Evolutionary conservation across 768 basidiomycete species (phyloP), one percentile per base, ranked within the genome.

Genomic region (Postia placenta): DNA sequence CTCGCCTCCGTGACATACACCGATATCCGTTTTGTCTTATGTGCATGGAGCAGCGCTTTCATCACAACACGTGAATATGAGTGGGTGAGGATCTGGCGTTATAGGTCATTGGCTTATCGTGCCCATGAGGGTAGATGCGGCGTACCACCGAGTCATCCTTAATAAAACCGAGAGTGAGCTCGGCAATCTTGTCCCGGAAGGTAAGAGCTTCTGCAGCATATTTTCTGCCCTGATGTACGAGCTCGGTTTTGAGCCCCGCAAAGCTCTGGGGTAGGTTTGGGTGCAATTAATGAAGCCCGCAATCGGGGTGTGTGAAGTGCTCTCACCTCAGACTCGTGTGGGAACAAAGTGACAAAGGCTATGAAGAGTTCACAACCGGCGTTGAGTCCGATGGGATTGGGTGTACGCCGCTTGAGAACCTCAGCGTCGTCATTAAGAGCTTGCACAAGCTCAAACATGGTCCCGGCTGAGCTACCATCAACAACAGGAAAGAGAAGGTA

Each of bases 1-100:
- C 91, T 80, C 27, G 91, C 90, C 81, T 97, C 92, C 57, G 95
- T 97, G 50, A 99, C 95, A 66, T 92, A 98, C 33, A 99, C 95
- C 60, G 90, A 92, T 67, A 98, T 91, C 49, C 94, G 80, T 72
- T 98, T 97, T 64, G 79, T 81, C 61, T 85, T 76, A 65, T 95
- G 92, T 15, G 96, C 94, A 49, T 86, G 80, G 40, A 97, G 75
- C 45, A 99, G 76, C 28, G 94, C 87, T 67, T 92, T 84, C 72
- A 94, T 85, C 48, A 99, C 95, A 39, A 97, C 93, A 60, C 96
- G 78, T 22, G 93, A 97, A 71, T 94, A 94, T 27, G 92, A 92
- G 68, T 99, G 96, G 2, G 93, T 97, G 50, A 99, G 78, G 62
- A 99, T 93, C 91, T 97, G 64, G 51, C 23, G 54, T 24, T 37